Evolutionary conservation across 2,329 filamentous ascomycete species (phyloP), one percentile per base, ranked within the genome.

Genomic region (Fusarium palustre): DNA sequence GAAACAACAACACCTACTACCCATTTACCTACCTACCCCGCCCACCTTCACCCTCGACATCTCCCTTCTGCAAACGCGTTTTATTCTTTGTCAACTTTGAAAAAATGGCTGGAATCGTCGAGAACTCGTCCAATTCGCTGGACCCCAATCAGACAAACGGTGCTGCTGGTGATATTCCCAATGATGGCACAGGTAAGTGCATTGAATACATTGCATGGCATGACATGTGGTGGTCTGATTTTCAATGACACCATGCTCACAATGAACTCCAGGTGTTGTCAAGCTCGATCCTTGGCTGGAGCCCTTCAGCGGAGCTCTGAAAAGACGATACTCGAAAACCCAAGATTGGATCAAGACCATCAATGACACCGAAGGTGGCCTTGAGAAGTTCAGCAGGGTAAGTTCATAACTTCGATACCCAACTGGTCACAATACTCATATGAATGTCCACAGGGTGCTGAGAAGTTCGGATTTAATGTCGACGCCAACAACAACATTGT

Each of bases 341-440:
- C 90, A 97, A 74, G 84, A 92, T 61, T 98, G 95, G 96, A 92
- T 97, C 76, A 89, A 92, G 78, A 90, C 83, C 30, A 92, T 99
- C 76, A 84, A 97, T 68, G 86, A 93, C 36, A 88, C 87, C 2
- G 96, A 99, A 80, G 96, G 96, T 50, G 93, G 96, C 18, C 78
- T 99, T 43, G 93, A 97, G 64, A 93, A 95, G 79, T 99, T 98
- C 82, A 95, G 92, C 74, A 92, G 87, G 81, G 93, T 92, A 79
- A 64, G 85, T n/a, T 43, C 38, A 18, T 34, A 36, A 34, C 24
- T 49, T 48, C 36, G 7, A 12, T 30, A 16, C 24, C 41, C 22
- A 25, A n/a, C n/a, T n/a, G 24, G 22, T 24, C 43, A 28, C 45
- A 20, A 56, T 49, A 39, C 64, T 73, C 16, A 70, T 31, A 8